These are phyloP conservation scores for Fusarium praegraminearum DNA, from an alignment of 2,329 filamentous ascomycete genomes.

Conservation along the genomic window DNA sequence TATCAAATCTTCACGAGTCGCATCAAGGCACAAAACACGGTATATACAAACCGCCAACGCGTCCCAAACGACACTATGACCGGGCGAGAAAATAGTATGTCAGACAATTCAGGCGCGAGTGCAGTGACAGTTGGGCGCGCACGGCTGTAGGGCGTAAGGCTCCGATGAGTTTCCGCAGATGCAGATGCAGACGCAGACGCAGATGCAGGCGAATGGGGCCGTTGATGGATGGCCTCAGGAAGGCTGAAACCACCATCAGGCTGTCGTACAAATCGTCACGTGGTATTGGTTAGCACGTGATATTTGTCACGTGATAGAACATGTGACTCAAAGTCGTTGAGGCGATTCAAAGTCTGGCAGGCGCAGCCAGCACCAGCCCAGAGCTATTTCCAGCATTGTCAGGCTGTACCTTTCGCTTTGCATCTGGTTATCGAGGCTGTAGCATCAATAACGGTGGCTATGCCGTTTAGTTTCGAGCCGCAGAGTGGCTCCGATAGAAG, in stretches of 20 bases:
- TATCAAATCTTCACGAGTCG: slow-evolving; percentile 41
- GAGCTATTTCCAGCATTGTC: slow-evolving; percentile 22
- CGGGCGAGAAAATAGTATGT: slow-evolving; percentile 36
- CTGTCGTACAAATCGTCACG: slow-evolving; percentile 17
- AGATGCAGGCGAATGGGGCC: slow-evolving; percentile 37
- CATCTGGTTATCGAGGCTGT: slow-evolving; percentile 5
- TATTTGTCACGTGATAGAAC: rapidly evolving
- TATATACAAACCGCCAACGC: slow-evolving; percentile 42
- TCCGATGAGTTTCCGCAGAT: slow-evolving; percentile 41
- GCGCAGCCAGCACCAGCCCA: not conserved
- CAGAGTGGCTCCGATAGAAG: slow-evolving; percentile 17
- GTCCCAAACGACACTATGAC: slow-evolving; percentile 35
- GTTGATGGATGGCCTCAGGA: slow-evolving; percentile 38
- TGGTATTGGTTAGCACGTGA: rapidly evolving
- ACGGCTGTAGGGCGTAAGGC: slow-evolving; percentile 46
- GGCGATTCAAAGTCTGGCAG: not conserved
- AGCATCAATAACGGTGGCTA: slow-evolving; percentile 5
- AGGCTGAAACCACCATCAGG: slow-evolving; percentile 43
- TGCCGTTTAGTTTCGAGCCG: slow-evolving; percentile 14
- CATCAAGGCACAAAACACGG: slow-evolving; percentile 42
- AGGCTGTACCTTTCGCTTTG: not conserved
- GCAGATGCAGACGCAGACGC: slow-evolving; percentile 28
- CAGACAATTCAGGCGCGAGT: slow-evolving; percentile 41
- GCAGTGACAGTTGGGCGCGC: slow-evolving; percentile 45
- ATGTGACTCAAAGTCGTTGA: not conserved